phyloP scores from a whole-genome alignment of 2,329 filamentous ascomycete species.

The Colletotrichum trifolii region DNA sequence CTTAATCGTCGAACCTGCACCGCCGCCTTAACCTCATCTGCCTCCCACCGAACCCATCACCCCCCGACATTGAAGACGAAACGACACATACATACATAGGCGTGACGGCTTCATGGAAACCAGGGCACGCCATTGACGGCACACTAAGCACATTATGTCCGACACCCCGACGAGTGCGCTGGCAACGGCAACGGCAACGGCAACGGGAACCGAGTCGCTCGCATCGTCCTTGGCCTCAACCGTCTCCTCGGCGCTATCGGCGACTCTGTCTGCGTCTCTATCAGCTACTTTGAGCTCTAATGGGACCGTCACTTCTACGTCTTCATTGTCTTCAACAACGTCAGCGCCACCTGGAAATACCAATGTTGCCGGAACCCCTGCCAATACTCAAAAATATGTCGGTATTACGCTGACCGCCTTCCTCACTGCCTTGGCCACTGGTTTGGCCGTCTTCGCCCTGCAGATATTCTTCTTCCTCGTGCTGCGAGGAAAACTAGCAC shows the following conservation, averaged over 20 bases:
- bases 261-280: slow-evolving; percentile 6
- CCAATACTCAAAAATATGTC: slow-evolving; percentile 41
- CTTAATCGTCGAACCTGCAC: not conserved
- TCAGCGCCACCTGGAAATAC: not conserved
- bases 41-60: not conserved
- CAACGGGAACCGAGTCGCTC: slow-evolving; percentile 15
- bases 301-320: slow-evolving; percentile 14
- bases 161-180: slow-evolving; percentile 34
- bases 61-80: not conserved
- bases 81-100: not conserved
- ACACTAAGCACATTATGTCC: slow-evolving; percentile 21
- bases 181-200: slow-evolving; percentile 18
- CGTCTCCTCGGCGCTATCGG: slow-evolving; percentile 24
- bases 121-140: not conserved
- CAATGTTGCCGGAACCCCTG: not conserved
- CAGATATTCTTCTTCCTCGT: slow-evolving; percentile 79
- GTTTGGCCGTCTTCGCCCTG: slow-evolving; percentile 70
- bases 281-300: slow-evolving; percentile 27
- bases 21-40: not conserved
- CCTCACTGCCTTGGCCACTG: slow-evolving; percentile 71
- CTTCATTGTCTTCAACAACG: not conserved
- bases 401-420: slow-evolving; percentile 67
- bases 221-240: slow-evolving; percentile 39
- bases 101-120: not conserved
- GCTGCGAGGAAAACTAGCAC: slow-evolving; percentile 79